Evolutionary conservation across 139 green algal species (phyloP), one percentile per base, ranked within the genome.

Genomic region (Chlorella vulgaris): DNA sequence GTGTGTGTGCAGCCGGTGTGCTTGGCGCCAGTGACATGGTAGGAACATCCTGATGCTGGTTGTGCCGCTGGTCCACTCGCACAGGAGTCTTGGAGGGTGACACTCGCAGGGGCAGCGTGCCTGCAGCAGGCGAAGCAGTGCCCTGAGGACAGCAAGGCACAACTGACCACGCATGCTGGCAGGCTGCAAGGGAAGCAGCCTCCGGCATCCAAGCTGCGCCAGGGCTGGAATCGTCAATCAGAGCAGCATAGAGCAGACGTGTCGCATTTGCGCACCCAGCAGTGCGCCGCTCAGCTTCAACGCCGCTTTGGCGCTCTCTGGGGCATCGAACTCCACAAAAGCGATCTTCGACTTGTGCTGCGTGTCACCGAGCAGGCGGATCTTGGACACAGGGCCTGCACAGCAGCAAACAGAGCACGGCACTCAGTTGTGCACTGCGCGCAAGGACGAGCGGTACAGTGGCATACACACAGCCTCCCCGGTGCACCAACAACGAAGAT

Each of bases 311-410:
- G 96, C 96, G 63, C 86, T 89, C 74, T 97, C 92, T 47, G 89
- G 89, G 7, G 90, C 80, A 7, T 77, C 83, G 87, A 99, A 99
- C 84, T 99, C 96, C 7, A 99, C 88, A 84, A 99, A 99, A 0
- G 96, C 96, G 55, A 99, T 99, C 63, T 96, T 93, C 21, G 93
- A 97, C 63, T 88, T 81, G 76, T 98, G 95, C 28, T 94, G 88
- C 24, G 90, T 88, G 88, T 99, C 96, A 7, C 94, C 95, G 51
- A 99, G 85, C 60, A 99, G 85, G 26, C 96, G 87, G 13, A 98
- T 89, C 62, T 93, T 92, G 38, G 80, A 84, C 2, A 99, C 92
- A 42, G 90, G 88, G 40, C 93, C 90, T 94, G 89, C 67, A 70
- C 4, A 24, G 65, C 35, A 4, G 24, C 26, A 26, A 38, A 8